phyloP scores from a whole-genome alignment of 768 basidiomycete genomes.

The Boletus sp. region DNA sequence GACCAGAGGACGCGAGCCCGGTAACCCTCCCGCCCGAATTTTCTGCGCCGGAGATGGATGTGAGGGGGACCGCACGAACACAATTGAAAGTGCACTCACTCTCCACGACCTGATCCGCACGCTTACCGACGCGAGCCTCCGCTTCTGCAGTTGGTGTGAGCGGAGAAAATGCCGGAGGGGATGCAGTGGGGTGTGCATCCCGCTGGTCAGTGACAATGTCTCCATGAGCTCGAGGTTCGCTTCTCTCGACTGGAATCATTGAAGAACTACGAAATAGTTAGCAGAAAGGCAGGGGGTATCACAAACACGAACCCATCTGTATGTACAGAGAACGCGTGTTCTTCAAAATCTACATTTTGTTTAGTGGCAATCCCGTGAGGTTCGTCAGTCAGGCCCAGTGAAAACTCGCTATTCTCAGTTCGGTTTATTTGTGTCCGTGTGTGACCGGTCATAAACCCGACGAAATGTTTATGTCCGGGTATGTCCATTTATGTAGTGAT shows the following conservation, averaged over 20 bases:
- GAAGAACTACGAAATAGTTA: neutral
- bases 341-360: neutral
- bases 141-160: neutral
- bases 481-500: no score
- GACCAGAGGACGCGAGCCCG: no score
- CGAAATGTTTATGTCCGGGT: no score
- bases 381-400: no score
- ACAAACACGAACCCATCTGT: constrained; percentile 1
- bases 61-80: neutral
- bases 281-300: neutral
- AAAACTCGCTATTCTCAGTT: no score
- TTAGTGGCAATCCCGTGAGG: neutral
- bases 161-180: neutral
- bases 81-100: neutral
- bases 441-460: no score
- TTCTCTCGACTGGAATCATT: neutral
- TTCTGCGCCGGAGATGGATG: neutral
- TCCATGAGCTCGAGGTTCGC: no score
- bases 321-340: neutral
- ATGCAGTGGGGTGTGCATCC: neutral
- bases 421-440: no score
- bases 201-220: neutral
- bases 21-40: neutral
- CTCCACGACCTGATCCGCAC: neutral
- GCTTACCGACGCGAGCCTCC: neutral